A percentile compares a stretch with the other conserved stretches of the same genome.
These are phyloP conservation scores for Panicum virgatum DNA, from an alignment of 202 grass and related monocot species.

Conservation along the genomic window DNA sequence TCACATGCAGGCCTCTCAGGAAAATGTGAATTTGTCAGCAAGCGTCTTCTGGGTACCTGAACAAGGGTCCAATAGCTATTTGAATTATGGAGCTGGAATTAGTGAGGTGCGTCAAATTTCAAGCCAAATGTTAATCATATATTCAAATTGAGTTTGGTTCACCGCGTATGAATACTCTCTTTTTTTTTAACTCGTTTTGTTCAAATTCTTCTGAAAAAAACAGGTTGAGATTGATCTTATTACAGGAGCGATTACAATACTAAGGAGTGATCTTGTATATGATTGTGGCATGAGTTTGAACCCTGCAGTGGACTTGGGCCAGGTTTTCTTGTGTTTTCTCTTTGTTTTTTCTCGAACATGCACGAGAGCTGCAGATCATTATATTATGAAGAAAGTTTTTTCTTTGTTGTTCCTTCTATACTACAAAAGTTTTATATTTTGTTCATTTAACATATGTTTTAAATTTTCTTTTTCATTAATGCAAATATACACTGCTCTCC, in stretches of 20 bases:
- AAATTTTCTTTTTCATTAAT: no score
- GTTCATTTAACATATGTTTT: background rate
- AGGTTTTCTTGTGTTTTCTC: conserved; percentile 29
- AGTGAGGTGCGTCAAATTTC: conserved; percentile 52
- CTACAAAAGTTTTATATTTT: background rate
- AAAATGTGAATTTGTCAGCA: conserved; percentile 66
- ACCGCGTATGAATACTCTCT: background rate
- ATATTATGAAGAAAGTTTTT: no score
- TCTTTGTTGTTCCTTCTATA: background rate
- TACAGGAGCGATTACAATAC: conserved; percentile 68
- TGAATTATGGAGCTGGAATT: conserved; percentile 75
- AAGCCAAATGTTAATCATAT: background rate
- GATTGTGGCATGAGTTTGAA: conserved; percentile 88
- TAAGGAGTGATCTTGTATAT: conserved; percentile 64
- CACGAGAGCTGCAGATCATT: no score
- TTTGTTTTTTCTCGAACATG: background rate
- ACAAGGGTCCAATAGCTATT: conserved; percentile 37
- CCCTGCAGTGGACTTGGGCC: conserved; percentile 83
- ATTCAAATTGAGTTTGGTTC: background rate
- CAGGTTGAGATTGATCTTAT: conserved; percentile 85
- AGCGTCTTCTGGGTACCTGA: conserved; percentile 67
- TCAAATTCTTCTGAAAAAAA: conserved; percentile 1
- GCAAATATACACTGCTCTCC: no score
- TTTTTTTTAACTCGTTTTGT: background rate
- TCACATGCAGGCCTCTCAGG: conserved; percentile 44